Percentiles rank a stretch among this genome's conserved stretches.
Evolutionary conservation across 148 eudicot genomes (phyloP).

Genomic region (Rhododendron mucronatum): DNA sequence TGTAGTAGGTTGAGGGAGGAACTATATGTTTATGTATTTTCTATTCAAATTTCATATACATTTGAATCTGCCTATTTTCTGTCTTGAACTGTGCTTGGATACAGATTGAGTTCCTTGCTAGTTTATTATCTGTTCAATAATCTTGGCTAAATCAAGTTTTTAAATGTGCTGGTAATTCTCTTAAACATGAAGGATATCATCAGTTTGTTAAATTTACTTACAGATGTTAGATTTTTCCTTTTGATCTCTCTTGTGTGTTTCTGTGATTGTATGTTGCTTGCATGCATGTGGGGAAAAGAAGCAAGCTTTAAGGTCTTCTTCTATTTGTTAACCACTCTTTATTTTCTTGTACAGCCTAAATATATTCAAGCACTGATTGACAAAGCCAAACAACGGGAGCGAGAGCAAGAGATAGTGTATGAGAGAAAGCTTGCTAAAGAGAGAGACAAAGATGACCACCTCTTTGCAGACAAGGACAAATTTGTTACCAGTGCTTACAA

Average conservation of each 20-base stretch:
- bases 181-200: neutral
- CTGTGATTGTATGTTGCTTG: neutral
- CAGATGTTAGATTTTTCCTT: neutral
- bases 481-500: slow-evolving; percentile 86
- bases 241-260: neutral
- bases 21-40: neutral
- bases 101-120: neutral
- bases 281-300: neutral
- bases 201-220: neutral
- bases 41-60: neutral
- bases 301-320: neutral
- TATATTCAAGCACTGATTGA: slow-evolving; percentile 67
- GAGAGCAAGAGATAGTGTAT: slow-evolving; percentile 77
- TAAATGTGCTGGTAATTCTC: neutral
- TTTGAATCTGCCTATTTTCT: neutral
- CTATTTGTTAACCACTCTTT: neutral
- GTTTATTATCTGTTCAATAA: neutral
- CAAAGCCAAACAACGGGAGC: slow-evolving; percentile 69
- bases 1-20: neutral
- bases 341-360: slow-evolving; percentile 49
- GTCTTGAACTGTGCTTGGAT: neutral
- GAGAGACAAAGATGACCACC: slow-evolving; percentile 79
- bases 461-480: slow-evolving; percentile 80
- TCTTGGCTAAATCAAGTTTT: neutral
- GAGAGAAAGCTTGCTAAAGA: slow-evolving; percentile 95